Base-by-base conservation (phyloP, 1,284 basidiomycete genomes). In the Peniophora sp. region DNA sequence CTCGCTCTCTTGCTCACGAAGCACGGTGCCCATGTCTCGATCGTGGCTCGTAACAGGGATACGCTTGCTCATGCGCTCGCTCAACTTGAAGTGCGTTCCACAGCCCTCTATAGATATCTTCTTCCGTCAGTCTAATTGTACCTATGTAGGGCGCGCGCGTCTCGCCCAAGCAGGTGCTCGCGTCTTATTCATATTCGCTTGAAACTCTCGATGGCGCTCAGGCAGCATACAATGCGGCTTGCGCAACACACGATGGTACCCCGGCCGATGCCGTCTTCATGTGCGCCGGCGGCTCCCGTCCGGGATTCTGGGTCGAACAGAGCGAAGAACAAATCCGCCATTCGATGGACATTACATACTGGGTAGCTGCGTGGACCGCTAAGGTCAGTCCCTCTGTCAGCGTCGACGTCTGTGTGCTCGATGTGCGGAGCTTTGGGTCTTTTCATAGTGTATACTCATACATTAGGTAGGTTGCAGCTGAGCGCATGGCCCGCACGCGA, bases 21-120 rank as follows among this genome's bases (percentile, higher is more conserved):
- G 56, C 73, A 74, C 49, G 92, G 92, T 1, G 89, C 90, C 1
- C 72, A 90, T 62, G 84, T 95, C 2, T 87, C 86, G 1, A 87
- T 95, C 54, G 85, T 92, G 27, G 89, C 90, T 41, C 74, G 90
- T 23, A 78, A 84, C 57, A 70, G 81, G 55, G 66, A 69, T 44
- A 84, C 80, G 55, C 70, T 92, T 24, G 67, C 77, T 48, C 67
- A 64, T 14, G 89, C 89, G 0, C 58, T 86, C 10, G 67, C 65
- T 19, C 67, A 77, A 53, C 62, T 94, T 22, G 81, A 91, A 74
- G 88, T 85, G 50, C 49, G 69, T 56, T 34, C n/a, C n/a, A n/a
- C n/a, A n/a, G n/a, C n/a, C n/a, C n/a, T n/a, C n/a, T n/a, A n/a
- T n/a, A n/a, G n/a, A n/a, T 39, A 23, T n/a, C 3, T 11, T 38